These are phyloP conservation scores for Starmerella floris DNA, from an alignment of 805 yeast genomes.

Conservation along the genomic window DNA sequence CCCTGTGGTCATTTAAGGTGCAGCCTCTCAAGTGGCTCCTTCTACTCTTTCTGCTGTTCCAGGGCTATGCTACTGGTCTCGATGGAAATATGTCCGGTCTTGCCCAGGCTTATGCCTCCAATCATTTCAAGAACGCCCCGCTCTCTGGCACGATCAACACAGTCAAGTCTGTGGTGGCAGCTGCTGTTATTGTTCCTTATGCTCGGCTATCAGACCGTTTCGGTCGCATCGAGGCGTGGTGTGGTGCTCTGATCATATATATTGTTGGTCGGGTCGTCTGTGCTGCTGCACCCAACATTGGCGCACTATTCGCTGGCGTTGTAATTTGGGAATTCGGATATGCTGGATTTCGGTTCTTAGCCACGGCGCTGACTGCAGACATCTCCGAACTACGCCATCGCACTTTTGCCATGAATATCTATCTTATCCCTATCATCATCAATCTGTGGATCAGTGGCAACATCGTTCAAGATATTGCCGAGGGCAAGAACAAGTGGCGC, in stretches of 20 bases:
- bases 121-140: constrained; percentile 41
- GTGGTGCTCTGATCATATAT: constrained; percentile 40
- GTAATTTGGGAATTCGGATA: constrained; percentile 45
- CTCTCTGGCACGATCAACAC: constrained; percentile 46
- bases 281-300: constrained; percentile 46
- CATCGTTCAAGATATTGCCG: constrained; percentile 14
- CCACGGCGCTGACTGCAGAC: constrained; percentile 50
- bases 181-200: constrained; percentile 52
- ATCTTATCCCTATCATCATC: constrained; percentile 59
- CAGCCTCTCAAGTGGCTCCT: constrained; percentile 17
- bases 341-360: constrained; percentile 46
- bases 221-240: constrained; percentile 44
- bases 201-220: constrained; percentile 43
- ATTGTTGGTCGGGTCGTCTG: constrained; percentile 50
- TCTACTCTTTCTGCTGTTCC: constrained; percentile 39
- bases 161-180: constrained; percentile 42
- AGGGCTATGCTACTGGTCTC: constrained; percentile 47
- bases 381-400: constrained; percentile 59
- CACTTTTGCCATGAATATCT: constrained; percentile 47
- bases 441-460: constrained; percentile 67
- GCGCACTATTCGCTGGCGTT: constrained; percentile 51
- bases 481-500: constrained; percentile 34
- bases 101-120: constrained; percentile 45
- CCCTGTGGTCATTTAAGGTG: background rate
- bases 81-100: constrained; percentile 45